Conservation (phyloP, 208 protist species). For the Crithidia sp. region DNA sequence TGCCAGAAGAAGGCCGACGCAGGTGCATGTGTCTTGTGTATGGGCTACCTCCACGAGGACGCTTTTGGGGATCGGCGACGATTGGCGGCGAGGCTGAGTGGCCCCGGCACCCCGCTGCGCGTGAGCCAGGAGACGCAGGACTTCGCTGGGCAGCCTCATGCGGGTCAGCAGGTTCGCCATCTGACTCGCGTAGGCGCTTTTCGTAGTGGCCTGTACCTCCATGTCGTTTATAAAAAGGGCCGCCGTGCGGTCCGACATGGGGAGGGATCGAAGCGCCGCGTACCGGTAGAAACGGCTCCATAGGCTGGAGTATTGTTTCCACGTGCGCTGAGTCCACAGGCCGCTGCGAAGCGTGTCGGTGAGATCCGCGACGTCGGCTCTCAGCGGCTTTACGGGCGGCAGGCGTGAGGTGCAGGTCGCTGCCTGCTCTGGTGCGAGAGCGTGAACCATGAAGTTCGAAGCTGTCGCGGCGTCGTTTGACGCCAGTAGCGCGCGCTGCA, state of each 20-base stretch:
- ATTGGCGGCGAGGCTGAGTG: not conserved
- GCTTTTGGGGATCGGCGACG: not conserved
- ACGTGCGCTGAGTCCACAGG: not conserved
- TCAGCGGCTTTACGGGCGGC: not conserved
- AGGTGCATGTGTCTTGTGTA: not conserved
- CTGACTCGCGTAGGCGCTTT: not conserved
- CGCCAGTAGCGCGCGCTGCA: not conserved
- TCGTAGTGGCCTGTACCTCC: not conserved
- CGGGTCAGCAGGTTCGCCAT: not conserved
- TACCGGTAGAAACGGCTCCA: not conserved
- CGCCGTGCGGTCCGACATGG: conserved; percentile 1
- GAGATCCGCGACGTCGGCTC: not conserved
- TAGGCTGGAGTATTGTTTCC: not conserved
- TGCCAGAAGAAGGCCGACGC: not conserved
- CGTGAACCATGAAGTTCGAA: not conserved
- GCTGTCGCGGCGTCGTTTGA: not conserved
- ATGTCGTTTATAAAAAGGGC: not conserved
- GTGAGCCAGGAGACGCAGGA: not conserved
- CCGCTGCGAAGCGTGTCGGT: not conserved
- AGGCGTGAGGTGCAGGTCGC: not conserved
- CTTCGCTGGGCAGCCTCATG: not conserved
- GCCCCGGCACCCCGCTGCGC: not conserved
- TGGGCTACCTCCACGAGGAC: not conserved
- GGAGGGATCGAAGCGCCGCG: not conserved
- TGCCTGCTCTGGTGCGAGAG: not conserved